Evolutionary conservation across 768 basidiomycete genomes (phyloP).

Genomic region (Leccinum disarticulatum): DNA sequence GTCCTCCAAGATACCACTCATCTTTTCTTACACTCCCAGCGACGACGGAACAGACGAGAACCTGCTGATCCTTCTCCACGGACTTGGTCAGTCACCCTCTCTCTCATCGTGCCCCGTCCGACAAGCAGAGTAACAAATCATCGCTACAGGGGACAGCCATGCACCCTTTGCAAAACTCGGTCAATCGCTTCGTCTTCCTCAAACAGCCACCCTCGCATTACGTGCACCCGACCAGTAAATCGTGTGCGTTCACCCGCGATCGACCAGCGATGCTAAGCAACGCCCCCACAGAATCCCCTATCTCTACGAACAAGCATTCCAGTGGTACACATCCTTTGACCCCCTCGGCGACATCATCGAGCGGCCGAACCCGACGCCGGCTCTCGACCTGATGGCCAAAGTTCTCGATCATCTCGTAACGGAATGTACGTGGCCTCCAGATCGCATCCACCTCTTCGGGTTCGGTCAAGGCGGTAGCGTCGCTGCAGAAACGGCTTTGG

Average conservation of each 20-base stretch:
- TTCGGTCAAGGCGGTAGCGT: conserved; percentile 87
- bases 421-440: conserved; percentile 63
- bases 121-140: neutral
- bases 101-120: neutral
- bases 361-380: conserved; percentile 71
- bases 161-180: conserved; percentile 75
- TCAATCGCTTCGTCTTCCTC: conserved; percentile 75
- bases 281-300: conserved; percentile 61
- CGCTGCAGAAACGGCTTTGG: conserved; percentile 64
- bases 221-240: conserved; percentile 75
- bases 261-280: conserved; percentile 12
- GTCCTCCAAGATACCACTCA: conserved; percentile 45
- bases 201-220: conserved; percentile 81
- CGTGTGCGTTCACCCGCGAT: conserved; percentile 8
- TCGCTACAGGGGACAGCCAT: conserved; percentile 70
- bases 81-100: conserved; percentile 57
- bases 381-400: conserved; percentile 53
- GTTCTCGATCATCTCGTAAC: conserved; percentile 56
- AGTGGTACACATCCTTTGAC: conserved; percentile 88
- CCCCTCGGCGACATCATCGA: conserved; percentile 69
- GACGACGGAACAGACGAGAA: conserved; percentile 87
- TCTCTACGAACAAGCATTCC: conserved; percentile 74
- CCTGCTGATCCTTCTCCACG: conserved; percentile 80
- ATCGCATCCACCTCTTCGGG: conserved; percentile 82
- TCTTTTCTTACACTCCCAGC: conserved; percentile 69